phyloP scores from a whole-genome alignment of 1,139 yeast genomes.

The Candida sp. region DNA sequence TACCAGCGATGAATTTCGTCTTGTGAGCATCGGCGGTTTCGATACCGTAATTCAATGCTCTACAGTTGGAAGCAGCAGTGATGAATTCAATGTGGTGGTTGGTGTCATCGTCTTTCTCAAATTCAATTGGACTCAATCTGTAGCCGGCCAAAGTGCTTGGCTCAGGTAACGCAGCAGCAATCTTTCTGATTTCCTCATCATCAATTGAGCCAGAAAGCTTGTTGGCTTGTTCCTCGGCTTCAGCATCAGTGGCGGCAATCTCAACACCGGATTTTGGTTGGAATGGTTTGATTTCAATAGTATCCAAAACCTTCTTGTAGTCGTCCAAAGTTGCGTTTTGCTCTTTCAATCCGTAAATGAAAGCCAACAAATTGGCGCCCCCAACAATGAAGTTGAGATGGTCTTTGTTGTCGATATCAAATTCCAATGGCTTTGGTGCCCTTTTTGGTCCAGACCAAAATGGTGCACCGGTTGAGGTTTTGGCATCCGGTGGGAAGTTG shows the following conservation, averaged over 20 bases:
- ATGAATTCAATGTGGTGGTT: constrained; percentile 97
- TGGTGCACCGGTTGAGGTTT: constrained; percentile 88
- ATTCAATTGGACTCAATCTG: constrained; percentile 85
- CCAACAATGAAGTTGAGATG: constrained; percentile 86
- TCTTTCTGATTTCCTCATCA: constrained; percentile 58
- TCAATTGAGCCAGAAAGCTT: constrained; percentile 50
- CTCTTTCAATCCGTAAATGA: constrained; percentile 81
- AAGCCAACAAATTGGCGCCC: constrained; percentile 92
- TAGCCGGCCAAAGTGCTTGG: constrained; percentile 92
- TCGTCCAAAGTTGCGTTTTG: constrained; percentile 43
- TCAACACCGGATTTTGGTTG: constrained; percentile 75
- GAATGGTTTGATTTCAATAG: constrained; percentile 47
- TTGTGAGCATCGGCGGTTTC: constrained; percentile 77
- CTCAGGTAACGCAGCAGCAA: constrained; percentile 84
- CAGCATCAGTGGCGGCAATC: constrained; percentile 89
- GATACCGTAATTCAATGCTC: constrained; percentile 91
- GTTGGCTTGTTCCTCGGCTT: constrained; percentile 79
- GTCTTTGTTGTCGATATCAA: constrained; percentile 75
- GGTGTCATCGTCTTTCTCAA: constrained; percentile 97
- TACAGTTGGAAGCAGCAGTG: constrained; percentile 94
- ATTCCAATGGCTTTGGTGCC: constrained; percentile 84
- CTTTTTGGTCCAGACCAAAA: constrained; percentile 99
- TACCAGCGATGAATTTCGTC: constrained; percentile 88
- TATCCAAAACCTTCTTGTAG: constrained; percentile 57
- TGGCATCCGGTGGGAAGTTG: constrained; percentile 95